Percentiles rank a stretch among this genome's conserved stretches.
Conservation (phyloP, 371 early-diverging fungal genomes). For the Apophysomyces elegans region DNA sequence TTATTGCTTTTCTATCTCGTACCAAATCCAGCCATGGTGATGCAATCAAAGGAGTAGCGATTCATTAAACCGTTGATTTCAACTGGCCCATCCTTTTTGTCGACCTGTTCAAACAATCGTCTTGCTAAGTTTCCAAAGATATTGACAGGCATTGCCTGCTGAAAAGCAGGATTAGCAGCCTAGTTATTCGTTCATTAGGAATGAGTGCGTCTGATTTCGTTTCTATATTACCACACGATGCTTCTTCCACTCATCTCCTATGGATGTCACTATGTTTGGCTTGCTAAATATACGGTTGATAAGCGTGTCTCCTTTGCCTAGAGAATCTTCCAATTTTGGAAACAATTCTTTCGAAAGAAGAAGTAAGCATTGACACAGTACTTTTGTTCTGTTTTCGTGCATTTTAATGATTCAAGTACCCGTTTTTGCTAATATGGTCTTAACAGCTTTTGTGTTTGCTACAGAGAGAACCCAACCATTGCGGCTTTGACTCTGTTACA, state of each 20-base stretch:
- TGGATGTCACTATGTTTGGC: slow-evolving; percentile 18
- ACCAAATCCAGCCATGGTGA: slow-evolving; percentile 14
- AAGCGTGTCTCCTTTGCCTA: slow-evolving; percentile 2
- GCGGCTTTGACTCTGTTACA: not conserved
- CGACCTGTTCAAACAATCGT: slow-evolving; percentile 1
- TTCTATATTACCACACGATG: slow-evolving; percentile 22
- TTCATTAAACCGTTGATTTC: not conserved
- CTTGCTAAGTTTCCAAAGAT: slow-evolving; percentile 9
- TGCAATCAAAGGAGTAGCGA: slow-evolving; percentile 11
- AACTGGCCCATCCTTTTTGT: not conserved
- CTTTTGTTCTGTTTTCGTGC: not conserved
- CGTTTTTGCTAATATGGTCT: slow-evolving; percentile 14
- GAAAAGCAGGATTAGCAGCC: slow-evolving; percentile 15
- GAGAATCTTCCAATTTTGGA: slow-evolving; percentile 14
- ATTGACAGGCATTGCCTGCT: slow-evolving; percentile 15
- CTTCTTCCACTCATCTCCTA: slow-evolving; percentile 31
- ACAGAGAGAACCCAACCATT: slow-evolving; percentile 18
- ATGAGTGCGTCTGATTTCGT: not conserved
- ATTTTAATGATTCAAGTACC: not conserved
- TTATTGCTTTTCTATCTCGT: not conserved
- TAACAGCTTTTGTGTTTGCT: slow-evolving; percentile 15
- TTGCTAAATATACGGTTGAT: slow-evolving; percentile 14
- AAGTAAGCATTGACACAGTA: too few relatives aligned
- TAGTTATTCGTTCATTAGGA: not conserved
- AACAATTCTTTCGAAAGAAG: slow-evolving; percentile 14